phyloP scores from a whole-genome alignment of 345 rosid species.

The Euphorbia tirucalli region DNA sequence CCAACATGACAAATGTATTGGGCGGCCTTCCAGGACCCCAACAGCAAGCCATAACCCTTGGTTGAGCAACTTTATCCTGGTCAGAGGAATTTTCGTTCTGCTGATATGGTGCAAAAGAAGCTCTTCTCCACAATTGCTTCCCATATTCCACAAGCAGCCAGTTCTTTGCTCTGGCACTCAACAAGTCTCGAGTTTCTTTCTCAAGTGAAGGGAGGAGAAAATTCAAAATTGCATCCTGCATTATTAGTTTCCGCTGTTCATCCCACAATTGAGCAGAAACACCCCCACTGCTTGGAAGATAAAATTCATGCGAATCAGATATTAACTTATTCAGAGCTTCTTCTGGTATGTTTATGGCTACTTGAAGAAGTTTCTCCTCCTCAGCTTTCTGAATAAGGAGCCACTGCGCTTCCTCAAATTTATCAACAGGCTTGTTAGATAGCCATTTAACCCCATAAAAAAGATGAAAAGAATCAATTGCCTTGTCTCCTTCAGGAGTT shows the following conservation, averaged over 20 bases:
- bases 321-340: neutral
- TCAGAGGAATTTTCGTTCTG: neutral
- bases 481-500: conserved; percentile 7
- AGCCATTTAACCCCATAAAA: conserved; percentile 15
- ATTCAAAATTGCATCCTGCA: neutral
- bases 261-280: conserved; percentile 8
- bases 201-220: conserved; percentile 14
- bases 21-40: conserved; percentile 20
- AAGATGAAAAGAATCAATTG: conserved; percentile 9
- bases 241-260: conserved; percentile 16
- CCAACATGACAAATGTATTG: conserved; percentile 14
- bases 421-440: conserved; percentile 5
- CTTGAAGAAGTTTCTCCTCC: conserved; percentile 14
- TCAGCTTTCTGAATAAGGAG: conserved; percentile 20
- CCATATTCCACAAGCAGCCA: conserved; percentile 18
- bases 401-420: conserved; percentile 15
- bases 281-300: neutral
- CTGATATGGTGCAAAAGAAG: conserved; percentile 10
- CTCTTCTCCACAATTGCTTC: conserved; percentile 10
- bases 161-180: conserved; percentile 5
- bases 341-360: conserved; percentile 10
- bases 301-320: neutral
- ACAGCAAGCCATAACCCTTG: conserved; percentile 20
- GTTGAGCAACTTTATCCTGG: neutral
- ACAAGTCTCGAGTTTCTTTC: conserved; percentile 9